Conservation (phyloP, 2,329 filamentous ascomycete species). For the Cryphonectria japonica region DNA sequence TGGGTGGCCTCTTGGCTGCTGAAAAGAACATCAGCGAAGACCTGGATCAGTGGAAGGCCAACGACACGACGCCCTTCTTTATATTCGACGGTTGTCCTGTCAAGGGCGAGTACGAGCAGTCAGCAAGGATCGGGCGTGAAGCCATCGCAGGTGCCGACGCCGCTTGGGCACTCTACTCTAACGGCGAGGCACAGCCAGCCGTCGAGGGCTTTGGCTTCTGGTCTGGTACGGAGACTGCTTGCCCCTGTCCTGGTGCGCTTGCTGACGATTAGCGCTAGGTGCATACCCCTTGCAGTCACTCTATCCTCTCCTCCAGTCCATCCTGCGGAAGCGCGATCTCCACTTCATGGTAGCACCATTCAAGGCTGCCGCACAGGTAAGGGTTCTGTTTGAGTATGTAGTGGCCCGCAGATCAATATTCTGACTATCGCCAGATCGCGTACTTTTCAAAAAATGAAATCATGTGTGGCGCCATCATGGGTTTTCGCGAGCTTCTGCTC, state of each 20-base stretch:
- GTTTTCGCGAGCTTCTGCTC: slow-evolving; percentile 80
- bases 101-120: slow-evolving; percentile 72
- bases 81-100: slow-evolving; percentile 89
- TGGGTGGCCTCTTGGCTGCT: slow-evolving; percentile 86
- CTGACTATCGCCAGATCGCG: slow-evolving; percentile 60
- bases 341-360: slow-evolving; percentile 85
- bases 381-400: slow-evolving; percentile 31
- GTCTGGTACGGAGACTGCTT: slow-evolving; percentile 59
- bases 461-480: slow-evolving; percentile 75
- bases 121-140: slow-evolving; percentile 64
- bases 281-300: slow-evolving; percentile 73
- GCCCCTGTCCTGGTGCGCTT: slow-evolving; percentile 24
- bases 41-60: slow-evolving; percentile 70
- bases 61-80: slow-evolving; percentile 79
- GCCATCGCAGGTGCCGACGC: slow-evolving; percentile 73
- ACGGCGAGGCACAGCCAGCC: slow-evolving; percentile 76
- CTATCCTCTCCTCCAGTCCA: slow-evolving; percentile 75
- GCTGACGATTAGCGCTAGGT: slow-evolving; percentile 51
- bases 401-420: no score
- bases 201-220: slow-evolving; percentile 82
- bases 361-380: slow-evolving; percentile 83
- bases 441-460: slow-evolving; percentile 58
- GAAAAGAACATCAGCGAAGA: slow-evolving; percentile 76
- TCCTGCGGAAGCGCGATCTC: slow-evolving; percentile 70
- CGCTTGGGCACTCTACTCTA: slow-evolving; percentile 87